Base-by-base conservation (phyloP, 495 filamentous ascomycete species). In the Pyrenula massariospora region DNA sequence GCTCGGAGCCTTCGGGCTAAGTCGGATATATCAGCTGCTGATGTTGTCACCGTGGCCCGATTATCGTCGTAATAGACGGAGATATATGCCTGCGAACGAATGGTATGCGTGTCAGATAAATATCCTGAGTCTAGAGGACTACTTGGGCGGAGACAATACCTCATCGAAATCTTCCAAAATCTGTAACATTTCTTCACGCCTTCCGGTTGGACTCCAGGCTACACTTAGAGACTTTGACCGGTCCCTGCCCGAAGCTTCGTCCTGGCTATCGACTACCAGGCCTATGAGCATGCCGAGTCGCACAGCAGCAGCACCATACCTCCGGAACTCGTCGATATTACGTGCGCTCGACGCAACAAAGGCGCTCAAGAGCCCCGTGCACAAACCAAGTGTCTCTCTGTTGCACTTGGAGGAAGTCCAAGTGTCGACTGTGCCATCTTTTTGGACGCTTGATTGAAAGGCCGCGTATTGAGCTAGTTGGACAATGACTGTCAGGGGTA, bases 1-100 rank as follows among this genome's bases (percentile, higher is more conserved):
- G 55, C 54, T 52, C 64, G 67, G 0, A 80, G 62, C 23, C 66
- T 31, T 12, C 66, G 57, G n/a, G 52, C 62, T 42, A 72, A 60
- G 36, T 21, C 57, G 5, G 59, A 56, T 24, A 58, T 58, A 5
- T 53, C 68, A 22, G 54, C 57, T 2, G 58, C 59, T 8, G 65
- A 54, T 0, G 64, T 69, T 2, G 70, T 71, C 42, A 70, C 51
- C 0, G 68, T 70, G 3, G 59, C 72, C 10, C 74, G 62, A 2
- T 64, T 61, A n/a, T 75, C 65, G 52, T 79, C 76, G 31, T 68
- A 74, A 3, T 53, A 36, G 10, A 77, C 75, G 1, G 76, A 74
- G 12, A 76, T 55, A 50, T 79, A 79, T 15, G 71, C 68, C 53
- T 56, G 21, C 12, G 24, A 65, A 52, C 63, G 60, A 58, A 49